These are phyloP conservation scores for Arabidopsis lyrata DNA, from an alignment of 441 rosid species.

Conservation along the genomic window DNA sequence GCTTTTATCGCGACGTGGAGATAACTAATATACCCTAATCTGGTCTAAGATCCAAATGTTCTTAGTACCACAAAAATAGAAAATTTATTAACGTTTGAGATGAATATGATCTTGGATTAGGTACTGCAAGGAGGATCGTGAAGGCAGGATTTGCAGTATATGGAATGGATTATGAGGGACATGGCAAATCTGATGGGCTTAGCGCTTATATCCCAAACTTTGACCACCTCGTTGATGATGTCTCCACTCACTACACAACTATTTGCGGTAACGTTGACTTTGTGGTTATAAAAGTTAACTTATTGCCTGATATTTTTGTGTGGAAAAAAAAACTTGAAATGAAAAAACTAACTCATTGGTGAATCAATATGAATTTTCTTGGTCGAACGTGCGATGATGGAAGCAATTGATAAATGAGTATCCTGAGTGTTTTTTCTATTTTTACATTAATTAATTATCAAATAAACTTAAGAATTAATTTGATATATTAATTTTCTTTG, in stretches of 20 bases:
- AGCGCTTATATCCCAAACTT: conserved; percentile 51
- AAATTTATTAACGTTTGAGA: not conserved
- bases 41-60: not conserved
- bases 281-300: conserved; percentile 4
- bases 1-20: not conserved
- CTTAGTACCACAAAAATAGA: not conserved
- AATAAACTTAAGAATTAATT: not conserved
- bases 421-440: not conserved
- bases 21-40: not conserved
- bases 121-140: conserved; percentile 65
- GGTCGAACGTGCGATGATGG: conserved; percentile 12
- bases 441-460: not conserved
- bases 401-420: not conserved
- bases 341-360: not conserved
- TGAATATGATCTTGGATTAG: conserved; percentile 46
- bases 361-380: not conserved
- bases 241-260: conserved; percentile 35
- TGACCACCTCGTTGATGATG: conserved; percentile 44
- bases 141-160: conserved; percentile 64
- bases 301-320: not conserved
- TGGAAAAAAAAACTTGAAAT: not conserved
- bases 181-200: conserved; percentile 76
- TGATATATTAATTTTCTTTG: not conserved
- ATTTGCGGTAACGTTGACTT: conserved; percentile 45
- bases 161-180: conserved; percentile 85